Evolutionary conservation across 169 alveolate genomes (phyloP).

Genomic region (Hepatocystis sp.): DNA sequence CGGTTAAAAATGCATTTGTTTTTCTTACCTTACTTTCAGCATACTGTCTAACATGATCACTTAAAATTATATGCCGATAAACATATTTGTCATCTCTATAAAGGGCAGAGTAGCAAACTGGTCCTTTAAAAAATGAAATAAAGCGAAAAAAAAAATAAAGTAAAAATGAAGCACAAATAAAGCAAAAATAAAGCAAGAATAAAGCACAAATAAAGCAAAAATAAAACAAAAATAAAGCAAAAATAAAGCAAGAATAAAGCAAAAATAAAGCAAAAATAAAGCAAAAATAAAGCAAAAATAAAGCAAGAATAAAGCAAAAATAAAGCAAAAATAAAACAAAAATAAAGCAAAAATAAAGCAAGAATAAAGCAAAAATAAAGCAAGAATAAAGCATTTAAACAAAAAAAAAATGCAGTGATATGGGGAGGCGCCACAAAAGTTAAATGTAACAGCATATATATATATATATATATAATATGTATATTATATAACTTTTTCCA

Average conservation of each 20-base stretch:
- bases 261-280: background rate
- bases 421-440: too few species aligned
- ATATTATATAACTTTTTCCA: background rate
- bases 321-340: background rate
- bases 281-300: background rate
- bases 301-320: background rate
- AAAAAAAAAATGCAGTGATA: too few species aligned
- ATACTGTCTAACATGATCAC: conserved; percentile 87
- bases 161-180: too few species aligned
- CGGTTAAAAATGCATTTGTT: conserved; percentile 85
- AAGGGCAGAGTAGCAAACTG: conserved; percentile 90
- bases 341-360: background rate
- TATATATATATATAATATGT: background rate
- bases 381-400: too few species aligned
- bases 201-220: too few species aligned
- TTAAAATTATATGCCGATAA: conserved; percentile 87
- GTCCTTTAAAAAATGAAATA: conserved; percentile 75
- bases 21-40: conserved; percentile 86
- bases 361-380: background rate
- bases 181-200: too few species aligned
- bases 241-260: too few species aligned
- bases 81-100: conserved; percentile 87
- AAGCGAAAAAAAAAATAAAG: background rate
- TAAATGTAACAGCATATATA: too few species aligned
- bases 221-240: too few species aligned